Evolutionary conservation across 116 monocot species (phyloP).

Genomic region (Trichopus zeylanicus): DNA sequence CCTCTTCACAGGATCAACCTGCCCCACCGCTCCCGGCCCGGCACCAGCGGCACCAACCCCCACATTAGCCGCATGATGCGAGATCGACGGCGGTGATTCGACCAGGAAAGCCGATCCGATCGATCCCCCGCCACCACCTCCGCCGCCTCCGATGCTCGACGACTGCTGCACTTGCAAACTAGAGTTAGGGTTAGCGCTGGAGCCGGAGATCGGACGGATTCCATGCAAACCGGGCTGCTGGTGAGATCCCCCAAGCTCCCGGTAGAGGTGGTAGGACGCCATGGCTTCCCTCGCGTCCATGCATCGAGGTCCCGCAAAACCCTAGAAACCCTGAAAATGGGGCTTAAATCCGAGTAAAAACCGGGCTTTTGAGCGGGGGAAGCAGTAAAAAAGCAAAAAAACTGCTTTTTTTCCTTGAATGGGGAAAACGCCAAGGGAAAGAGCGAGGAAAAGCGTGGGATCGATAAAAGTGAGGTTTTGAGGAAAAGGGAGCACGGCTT

Average conservation of each 20-base stretch:
- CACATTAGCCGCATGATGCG: conserved; percentile 9
- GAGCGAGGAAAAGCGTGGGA: too few relatives aligned
- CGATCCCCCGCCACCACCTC: conserved; percentile 10
- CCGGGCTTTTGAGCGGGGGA: too few relatives aligned
- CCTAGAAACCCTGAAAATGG: background rate
- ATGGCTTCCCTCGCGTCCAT: conserved; percentile 49
- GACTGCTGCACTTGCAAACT: conserved; percentile 1
- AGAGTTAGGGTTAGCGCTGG: background rate
- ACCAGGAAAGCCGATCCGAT: conserved; percentile 20
- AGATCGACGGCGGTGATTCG: conserved; percentile 17
- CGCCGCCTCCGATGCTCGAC: background rate
- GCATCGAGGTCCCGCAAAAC: conserved; percentile 11
- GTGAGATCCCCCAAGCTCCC: background rate
- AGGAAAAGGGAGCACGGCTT: too few relatives aligned
- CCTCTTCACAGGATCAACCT: conserved; percentile 31
- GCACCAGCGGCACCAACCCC: too few relatives aligned
- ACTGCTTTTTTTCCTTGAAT: background rate
- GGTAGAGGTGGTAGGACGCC: background rate
- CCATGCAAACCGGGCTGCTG: background rate
- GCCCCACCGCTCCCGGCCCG: background rate
- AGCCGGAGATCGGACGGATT: background rate
- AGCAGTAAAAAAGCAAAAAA: background rate
- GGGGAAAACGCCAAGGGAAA: background rate
- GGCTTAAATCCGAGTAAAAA: background rate
- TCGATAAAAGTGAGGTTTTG: too few relatives aligned